Evolutionary conservation across 129 eudicot genomes (phyloP), one percentile per base, ranked within the genome.

Genomic region (Escallonia herrerae): DNA sequence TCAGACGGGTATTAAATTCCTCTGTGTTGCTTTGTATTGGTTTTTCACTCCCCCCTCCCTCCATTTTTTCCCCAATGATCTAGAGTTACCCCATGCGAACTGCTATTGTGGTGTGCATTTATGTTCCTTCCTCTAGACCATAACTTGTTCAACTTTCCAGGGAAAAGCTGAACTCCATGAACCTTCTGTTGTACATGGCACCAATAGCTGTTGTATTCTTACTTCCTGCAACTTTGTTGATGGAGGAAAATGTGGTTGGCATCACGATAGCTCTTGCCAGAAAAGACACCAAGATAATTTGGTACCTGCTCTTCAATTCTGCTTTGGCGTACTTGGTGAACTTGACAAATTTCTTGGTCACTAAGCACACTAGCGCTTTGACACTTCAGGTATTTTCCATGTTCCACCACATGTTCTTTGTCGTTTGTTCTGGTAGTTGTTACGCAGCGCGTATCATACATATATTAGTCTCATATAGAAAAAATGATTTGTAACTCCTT

Each of bases 301-400:
- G 74, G 74, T 69, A 69, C 60, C 74, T 69, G 48, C 74, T 69
- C 48, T 69, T 69, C 48, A 69, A 69, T 49, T 69, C 74, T 39
- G 74, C 74, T 41, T 40, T 69, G 63, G 74, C 74, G 9, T 69
- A 59, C 40, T 69, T 53, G 48, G 74, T 69, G 12, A 69, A 69
- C 66, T 59, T 69, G 74, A 69, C 74, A 7, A 69, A 69, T 11
- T 69, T 69, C 51, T 49, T 69, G 50, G 74, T 69, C 22, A 69
- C 74, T 13, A 69, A 69, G 56, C 58, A 59, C 66, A 69, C 74
- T 42, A 69, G 74, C 39, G 74, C 74, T 58, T 59, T 69, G 66
- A 69, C 74, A 38, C 74, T 69, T 40, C 74, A 69, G 74, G 74
- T 69, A 69, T 58, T n/a, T 33, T 6, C 56, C 13, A 38, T 37